These are phyloP conservation scores for Naematelia aurantialba DNA, from an alignment of 768 basidiomycete genomes.

Conservation along the genomic window DNA sequence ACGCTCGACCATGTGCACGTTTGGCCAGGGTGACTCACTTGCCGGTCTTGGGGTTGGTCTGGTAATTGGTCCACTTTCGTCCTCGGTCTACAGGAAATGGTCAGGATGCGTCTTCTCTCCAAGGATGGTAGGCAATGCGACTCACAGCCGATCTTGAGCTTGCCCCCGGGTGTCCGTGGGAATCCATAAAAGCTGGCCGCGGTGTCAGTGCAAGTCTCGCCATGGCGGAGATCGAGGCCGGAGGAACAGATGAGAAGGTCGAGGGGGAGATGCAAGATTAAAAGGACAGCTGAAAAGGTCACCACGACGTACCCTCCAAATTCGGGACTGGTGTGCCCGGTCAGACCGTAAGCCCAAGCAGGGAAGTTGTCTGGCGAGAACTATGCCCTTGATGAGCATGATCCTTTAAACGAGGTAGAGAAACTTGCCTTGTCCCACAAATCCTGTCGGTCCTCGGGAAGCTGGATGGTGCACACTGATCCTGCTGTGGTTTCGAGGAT, in stretches of 20 bases:
- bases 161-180: slow-evolving; percentile 21
- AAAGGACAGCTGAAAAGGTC: too few relatives aligned
- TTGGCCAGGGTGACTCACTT: slow-evolving; percentile 10
- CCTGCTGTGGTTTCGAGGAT: slow-evolving; percentile 23
- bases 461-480: slow-evolving; percentile 12
- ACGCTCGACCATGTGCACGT: not conserved
- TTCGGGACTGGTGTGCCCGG: slow-evolving; percentile 24
- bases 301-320: slow-evolving; percentile 19
- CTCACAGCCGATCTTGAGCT: slow-evolving; percentile 26
- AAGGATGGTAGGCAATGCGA: not conserved
- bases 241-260: too few relatives aligned
- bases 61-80: slow-evolving; percentile 27
- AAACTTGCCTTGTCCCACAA: slow-evolving; percentile 11
- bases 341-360: slow-evolving; percentile 31
- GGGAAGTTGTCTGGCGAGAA: slow-evolving; percentile 31
- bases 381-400: slow-evolving; percentile 1
- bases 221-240: too few relatives aligned
- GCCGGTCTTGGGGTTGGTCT: slow-evolving; percentile 24
- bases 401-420: not conserved
- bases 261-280: too few relatives aligned
- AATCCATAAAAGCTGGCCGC: slow-evolving; percentile 23
- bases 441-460: slow-evolving; percentile 18
- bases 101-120: not conserved
- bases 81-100: slow-evolving; percentile 20
- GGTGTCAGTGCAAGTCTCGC: too few relatives aligned